Base-by-base conservation (phyloP, 441 rosid species). In the Adansonia grandidieri region DNA sequence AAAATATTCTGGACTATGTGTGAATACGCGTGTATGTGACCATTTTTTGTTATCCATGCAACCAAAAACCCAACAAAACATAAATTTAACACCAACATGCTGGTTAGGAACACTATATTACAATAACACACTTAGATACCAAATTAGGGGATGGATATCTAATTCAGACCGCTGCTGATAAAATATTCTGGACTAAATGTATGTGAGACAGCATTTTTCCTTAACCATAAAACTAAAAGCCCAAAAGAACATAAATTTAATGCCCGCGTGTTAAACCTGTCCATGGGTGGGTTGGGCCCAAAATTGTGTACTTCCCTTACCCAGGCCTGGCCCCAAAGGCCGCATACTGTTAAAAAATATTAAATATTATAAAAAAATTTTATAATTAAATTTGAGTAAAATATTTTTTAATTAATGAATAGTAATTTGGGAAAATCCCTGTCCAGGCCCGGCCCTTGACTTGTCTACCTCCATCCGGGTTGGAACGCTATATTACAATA, bases 61-160 rank as follows among this genome's bases (percentile, higher is more conserved):
- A 70, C 42, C 42, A 47, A 44, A 56, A 68, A 74, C 24, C 79
- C 79, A 9, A 40, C 20, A 17, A 65, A 60, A 24, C 75, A 51
- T 17, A 91, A 90, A 84, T 94, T 96, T 70, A 91, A 85, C 80
- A 89, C 94, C 73, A 94, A 95, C 92, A 91, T 65, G 50, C 70
- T 40, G 70, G 50, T 65, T 88, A 22, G 88, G 92, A 57, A 88
- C 79, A 79, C 83, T 88, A 78, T 93, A 92, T n/a, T n/a, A 40
- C 6, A 20, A 73, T 44, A 73, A 58, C 54, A 51, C 37, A 17
- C 40, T 28, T 20, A 51, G 78, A 37, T 5, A 48, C 61, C 19
- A 37, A 64, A 32, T 32, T 9, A 15, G 54, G 32, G 50, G 48
- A 37, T 57, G 51, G 53, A 44, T 44, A 73, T 44, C 67, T 37